Base-by-base conservation (phyloP, 441 rosid genomes). In the Erodium chrysanthum region DNA sequence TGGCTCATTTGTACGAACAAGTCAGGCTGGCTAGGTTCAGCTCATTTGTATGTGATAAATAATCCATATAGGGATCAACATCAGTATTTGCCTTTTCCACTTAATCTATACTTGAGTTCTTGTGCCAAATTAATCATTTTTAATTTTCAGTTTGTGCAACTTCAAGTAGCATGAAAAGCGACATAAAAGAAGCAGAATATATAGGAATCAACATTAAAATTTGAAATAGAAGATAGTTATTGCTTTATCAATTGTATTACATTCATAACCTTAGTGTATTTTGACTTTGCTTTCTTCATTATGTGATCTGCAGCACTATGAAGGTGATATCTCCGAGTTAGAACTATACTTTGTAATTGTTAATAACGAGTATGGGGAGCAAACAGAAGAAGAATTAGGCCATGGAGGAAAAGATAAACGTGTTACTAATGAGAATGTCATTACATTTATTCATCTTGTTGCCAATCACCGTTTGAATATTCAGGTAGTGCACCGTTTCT, bases 281-380 rank as follows among this genome's bases (percentile, higher is more conserved):
- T 46, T 46, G n/a, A 17, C 52, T 46, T 46, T 46, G 15, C 58
- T 54, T 69, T 27, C 27, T 52, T 52, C 40, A 40, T 65, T 29
- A 46, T 76, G 21, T 70, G 52, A 52, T 68, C 71, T 52, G 67
- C 92, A 94, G 97, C 97, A 87, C 78, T 94, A 82, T 79, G 75
- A 86, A 82, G 96, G 89, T 70, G 84, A 91, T 69, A 77, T 90
- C 68, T 81, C 96, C 4, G 91, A 81, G 70, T 83, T 94, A 78
- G 99, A 94, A 78, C 86, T 94, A 60, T 91, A 89, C 84, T 91
- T 91, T 73, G 94, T 91, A 52, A 87, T 94, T 79, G 86, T 94
- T 46, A 94, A 89, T 80, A 89, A 94, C 77, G 99, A 94, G 73
- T 94, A 94, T 72, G 97, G 99, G 52, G 99, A 94, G 80, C 91